Evolutionary conservation across 1,139 yeast species (phyloP).

Genomic region (Scheffersomyces lignicola): DNA sequence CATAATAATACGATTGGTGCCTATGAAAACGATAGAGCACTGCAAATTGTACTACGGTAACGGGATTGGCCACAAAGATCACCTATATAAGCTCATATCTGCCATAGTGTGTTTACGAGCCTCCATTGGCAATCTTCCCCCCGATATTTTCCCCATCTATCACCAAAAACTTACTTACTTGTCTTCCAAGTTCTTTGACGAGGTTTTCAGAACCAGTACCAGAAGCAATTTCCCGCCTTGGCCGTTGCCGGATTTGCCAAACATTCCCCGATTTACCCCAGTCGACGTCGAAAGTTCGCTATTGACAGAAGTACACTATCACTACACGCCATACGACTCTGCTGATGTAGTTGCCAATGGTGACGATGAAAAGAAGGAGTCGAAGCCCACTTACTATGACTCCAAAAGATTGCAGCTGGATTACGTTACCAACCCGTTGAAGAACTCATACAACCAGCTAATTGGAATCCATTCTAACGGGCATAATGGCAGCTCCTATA

Average conservation of each 20-base stretch:
- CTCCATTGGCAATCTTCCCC: conserved; percentile 80
- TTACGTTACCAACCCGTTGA: conserved; percentile 65
- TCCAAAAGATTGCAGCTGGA: conserved; percentile 67
- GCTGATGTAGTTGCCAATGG: conserved; percentile 24
- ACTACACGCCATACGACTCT: conserved; percentile 55
- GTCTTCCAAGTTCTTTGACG: conserved; percentile 55
- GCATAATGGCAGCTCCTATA: conserved; percentile 18
- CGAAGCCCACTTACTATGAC: conserved; percentile 52
- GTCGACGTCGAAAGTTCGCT: conserved; percentile 78
- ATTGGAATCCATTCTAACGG: conserved; percentile 53
- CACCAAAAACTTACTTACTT: conserved; percentile 65
- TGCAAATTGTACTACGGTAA: conserved; percentile 41
- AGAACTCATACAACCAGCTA: conserved; percentile 53
- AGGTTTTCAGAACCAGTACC: conserved; percentile 28
- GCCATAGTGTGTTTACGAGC: conserved; percentile 83
- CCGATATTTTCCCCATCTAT: conserved; percentile 75
- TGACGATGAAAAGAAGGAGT: conserved; percentile 10
- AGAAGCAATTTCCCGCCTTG: conserved; percentile 43
- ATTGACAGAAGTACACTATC: conserved; percentile 73
- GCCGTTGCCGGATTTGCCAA: conserved; percentile 79
- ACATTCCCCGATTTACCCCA: conserved; percentile 61
- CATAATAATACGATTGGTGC: conserved; percentile 68
- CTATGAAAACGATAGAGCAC: conserved; percentile 84
- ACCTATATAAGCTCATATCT: conserved; percentile 69
- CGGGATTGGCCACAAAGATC: conserved; percentile 34